Conservation (phyloP, 2,329 filamentous ascomycete species). For the Intubia oerlemansii region DNA sequence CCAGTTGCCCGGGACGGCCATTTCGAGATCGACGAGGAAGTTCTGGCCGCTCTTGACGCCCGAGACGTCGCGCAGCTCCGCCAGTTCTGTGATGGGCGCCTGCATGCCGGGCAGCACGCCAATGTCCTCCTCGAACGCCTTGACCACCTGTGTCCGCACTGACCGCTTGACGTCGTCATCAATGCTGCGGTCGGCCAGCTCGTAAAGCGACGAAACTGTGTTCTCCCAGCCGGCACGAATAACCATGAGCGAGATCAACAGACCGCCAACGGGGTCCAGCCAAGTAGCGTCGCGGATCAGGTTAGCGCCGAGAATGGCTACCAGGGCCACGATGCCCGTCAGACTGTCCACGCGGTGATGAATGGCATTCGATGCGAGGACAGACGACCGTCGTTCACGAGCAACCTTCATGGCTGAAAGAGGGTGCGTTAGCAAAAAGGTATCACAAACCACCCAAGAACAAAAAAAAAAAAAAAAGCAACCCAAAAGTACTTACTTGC, state of each 20-base stretch:
- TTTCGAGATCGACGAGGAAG: constrained; percentile 76
- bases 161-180: constrained; percentile 63
- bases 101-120: constrained; percentile 28
- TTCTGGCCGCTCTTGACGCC: constrained; percentile 95
- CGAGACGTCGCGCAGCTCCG: constrained; percentile 58
- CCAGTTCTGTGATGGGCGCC: too few relatives aligned
- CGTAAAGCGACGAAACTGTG: constrained; percentile 59
- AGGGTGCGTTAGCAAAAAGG: constrained; percentile 13
- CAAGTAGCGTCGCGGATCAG: constrained; percentile 67
- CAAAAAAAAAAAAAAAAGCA: neutral
- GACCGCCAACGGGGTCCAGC: constrained; percentile 83
- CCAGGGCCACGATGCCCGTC: constrained; percentile 79
- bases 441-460: neutral
- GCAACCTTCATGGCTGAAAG: constrained; percentile 95
- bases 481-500: constrained; percentile 46
- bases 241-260: constrained; percentile 85
- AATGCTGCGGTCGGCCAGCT: constrained; percentile 78
- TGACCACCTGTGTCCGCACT: constrained; percentile 42
- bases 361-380: constrained; percentile 86
- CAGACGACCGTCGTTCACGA: constrained; percentile 79
- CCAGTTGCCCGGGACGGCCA: constrained; percentile 60
- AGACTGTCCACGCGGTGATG: constrained; percentile 93
- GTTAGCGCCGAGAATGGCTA: constrained; percentile 78
- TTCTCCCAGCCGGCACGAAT: constrained; percentile 79
- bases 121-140: constrained; percentile 22